Evolutionary conservation across 2,329 filamentous ascomycete genomes (phyloP).

Genomic region (Paramyrothecium roridum): DNA sequence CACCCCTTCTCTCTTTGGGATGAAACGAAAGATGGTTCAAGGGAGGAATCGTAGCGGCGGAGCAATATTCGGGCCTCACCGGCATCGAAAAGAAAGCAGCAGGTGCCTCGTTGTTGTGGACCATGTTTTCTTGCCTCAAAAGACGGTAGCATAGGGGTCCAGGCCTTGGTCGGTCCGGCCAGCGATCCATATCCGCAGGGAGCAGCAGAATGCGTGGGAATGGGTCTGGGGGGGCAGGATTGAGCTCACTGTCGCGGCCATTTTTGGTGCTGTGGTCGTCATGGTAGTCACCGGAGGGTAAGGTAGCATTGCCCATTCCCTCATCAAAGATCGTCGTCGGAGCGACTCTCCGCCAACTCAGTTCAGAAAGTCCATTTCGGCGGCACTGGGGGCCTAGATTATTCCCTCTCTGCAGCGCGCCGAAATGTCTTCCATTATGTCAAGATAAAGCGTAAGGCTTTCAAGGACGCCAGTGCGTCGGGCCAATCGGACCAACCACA

Average conservation of each 20-base stretch:
- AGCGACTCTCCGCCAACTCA: not conserved
- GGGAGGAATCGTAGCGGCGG: not conserved
- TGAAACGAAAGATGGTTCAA: not conserved
- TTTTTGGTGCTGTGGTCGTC: no score
- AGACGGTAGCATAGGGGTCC: not conserved
- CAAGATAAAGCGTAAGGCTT: no score
- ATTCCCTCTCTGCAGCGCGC: no score
- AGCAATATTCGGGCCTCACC: not conserved
- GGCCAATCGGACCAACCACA: not conserved
- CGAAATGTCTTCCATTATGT: no score
- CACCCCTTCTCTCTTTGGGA: not conserved
- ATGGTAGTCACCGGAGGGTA: not conserved
- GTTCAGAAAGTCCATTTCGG: not conserved
- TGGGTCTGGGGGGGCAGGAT: no score
- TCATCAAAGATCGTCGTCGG: not conserved
- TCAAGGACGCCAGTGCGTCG: no score
- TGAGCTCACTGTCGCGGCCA: no score
- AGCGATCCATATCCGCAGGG: not conserved
- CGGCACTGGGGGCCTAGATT: no score
- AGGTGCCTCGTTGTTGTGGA: not conserved
- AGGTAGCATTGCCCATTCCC: not conserved
- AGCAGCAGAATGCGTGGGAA: no score
- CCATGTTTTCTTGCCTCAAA: not conserved
- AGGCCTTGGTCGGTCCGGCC: not conserved
- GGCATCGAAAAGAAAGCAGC: not conserved